Evolutionary conservation across 306 rosid genomes (phyloP).

Genomic region (Cucurbita moschata): DNA sequence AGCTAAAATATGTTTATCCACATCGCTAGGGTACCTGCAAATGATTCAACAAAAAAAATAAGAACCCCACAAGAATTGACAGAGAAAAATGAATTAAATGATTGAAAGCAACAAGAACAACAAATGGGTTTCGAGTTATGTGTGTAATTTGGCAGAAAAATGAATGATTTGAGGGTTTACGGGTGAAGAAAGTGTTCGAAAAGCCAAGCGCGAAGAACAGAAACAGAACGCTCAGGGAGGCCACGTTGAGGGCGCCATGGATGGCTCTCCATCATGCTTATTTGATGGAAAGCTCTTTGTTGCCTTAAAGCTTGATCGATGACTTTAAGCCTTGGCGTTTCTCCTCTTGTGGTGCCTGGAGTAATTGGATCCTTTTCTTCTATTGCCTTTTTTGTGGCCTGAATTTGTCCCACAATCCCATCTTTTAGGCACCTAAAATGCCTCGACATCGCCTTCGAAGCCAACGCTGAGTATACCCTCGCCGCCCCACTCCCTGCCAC

Average conservation of each 20-base stretch:
- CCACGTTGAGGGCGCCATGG: conserved; percentile 99
- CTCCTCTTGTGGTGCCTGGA: conserved; percentile 67
- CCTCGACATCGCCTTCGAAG: conserved; percentile 80
- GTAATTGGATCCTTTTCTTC: conserved; percentile 73
- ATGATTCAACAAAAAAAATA: conserved; percentile 8
- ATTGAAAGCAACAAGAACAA: conserved; percentile 31
- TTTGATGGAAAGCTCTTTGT: conserved; percentile 82
- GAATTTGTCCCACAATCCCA: conserved; percentile 53
- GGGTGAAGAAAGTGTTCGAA: conserved; percentile 98
- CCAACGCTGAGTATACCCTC: conserved; percentile 68
- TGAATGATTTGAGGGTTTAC: conserved; percentile 15
- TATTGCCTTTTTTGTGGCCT: conserved; percentile 47
- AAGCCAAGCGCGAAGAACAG: conserved; percentile 88
- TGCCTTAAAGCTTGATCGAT: conserved; percentile 69
- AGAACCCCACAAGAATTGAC: conserved; percentile 12
- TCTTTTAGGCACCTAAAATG: conserved; percentile 73
- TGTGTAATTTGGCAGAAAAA: conserved; percentile 2
- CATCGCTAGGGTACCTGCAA: conserved; percentile 93
- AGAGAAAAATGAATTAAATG: conserved; percentile 15
- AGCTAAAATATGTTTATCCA: conserved; percentile 83
- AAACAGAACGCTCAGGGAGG: conserved; percentile 84
- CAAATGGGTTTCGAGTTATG: conserved; percentile 1
- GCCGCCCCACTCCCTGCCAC: conserved; percentile 73
- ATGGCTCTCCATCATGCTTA: conserved; percentile 78
- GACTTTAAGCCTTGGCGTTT: conserved; percentile 72